Percentiles rank a stretch among this genome's conserved stretches.
Evolutionary conservation across 2,329 filamentous ascomycete species (phyloP).

Genomic region (Aspergillus intermedius): DNA sequence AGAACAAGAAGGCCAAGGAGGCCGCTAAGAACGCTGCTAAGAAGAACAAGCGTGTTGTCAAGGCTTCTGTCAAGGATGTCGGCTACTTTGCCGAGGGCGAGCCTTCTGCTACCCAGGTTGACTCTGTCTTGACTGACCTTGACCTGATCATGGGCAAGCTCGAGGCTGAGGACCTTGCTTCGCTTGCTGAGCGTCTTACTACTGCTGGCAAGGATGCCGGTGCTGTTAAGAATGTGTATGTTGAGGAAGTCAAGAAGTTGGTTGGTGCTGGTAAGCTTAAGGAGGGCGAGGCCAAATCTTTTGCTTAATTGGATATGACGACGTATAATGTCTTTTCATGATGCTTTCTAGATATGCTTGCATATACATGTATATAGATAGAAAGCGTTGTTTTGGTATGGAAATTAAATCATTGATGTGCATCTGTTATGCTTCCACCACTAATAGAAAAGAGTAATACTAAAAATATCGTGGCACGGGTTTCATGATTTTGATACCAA

Average conservation of each 20-base stretch:
- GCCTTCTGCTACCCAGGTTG: conserved; percentile 68
- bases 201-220: conserved; percentile 67
- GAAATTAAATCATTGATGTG: neutral
- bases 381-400: neutral
- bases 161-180: conserved; percentile 83
- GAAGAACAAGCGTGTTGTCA: conserved; percentile 99
- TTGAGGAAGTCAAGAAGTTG: conserved; percentile 68
- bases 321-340: neutral
- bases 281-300: conserved; percentile 67
- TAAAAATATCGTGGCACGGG: too few species aligned
- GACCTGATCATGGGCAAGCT: conserved; percentile 83
- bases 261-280: conserved; percentile 78
- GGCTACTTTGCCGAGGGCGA: conserved; percentile 84
- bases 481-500: too few species aligned
- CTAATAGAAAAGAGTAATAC: too few species aligned
- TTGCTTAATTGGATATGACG: conserved; percentile 19
- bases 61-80: conserved; percentile 88
- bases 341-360: neutral
- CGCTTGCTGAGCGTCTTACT: conserved; percentile 71
- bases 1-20: conserved; percentile 93
- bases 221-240: conserved; percentile 81
- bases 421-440: too few species aligned
- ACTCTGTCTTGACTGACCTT: conserved; percentile 74
- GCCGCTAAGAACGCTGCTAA: conserved; percentile 97
- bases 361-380: conserved; percentile 1